These are phyloP conservation scores for Suillus fuscotomentosus DNA, from an alignment of 768 basidiomycete species.

Conservation along the genomic window DNA sequence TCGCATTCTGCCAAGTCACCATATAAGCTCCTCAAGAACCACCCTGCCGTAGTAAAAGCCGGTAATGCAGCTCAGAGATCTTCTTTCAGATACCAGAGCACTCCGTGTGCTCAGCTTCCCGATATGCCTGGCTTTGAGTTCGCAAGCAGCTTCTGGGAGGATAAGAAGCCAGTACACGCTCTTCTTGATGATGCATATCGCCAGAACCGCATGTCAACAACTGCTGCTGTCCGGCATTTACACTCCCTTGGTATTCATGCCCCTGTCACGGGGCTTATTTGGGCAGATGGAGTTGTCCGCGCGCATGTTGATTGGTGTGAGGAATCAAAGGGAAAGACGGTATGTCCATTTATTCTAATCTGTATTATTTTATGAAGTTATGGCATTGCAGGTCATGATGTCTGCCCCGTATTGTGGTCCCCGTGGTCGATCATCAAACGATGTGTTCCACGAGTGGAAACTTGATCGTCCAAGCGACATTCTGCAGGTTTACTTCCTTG, in stretches of 20 bases:
- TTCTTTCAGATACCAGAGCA: slow-evolving; percentile 52
- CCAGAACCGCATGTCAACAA: slow-evolving; percentile 57
- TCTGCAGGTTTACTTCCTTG: slow-evolving; percentile 47
- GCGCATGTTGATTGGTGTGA: slow-evolving; percentile 58
- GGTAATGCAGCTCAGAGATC: slow-evolving; percentile 40
- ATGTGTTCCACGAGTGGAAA: slow-evolving; percentile 49
- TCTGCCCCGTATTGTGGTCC: slow-evolving; percentile 46
- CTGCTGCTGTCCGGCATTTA: slow-evolving; percentile 48
- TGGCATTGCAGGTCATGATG: slow-evolving; percentile 37
- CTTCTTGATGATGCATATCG: slow-evolving; percentile 53
- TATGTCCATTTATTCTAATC: slow-evolving; percentile 22
- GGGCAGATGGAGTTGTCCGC: slow-evolving; percentile 49
- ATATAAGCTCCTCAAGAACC: slow-evolving; percentile 45
- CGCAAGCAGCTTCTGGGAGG: slow-evolving; percentile 54
- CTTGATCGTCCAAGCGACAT: slow-evolving; percentile 45
- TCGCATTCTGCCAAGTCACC: slow-evolving; percentile 44
- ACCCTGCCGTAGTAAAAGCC: slow-evolving; percentile 32
- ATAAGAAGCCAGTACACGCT: slow-evolving; percentile 54
- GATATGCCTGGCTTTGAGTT: slow-evolving; percentile 51
- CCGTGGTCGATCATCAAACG: slow-evolving; percentile 15
- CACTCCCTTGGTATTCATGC: slow-evolving; percentile 43
- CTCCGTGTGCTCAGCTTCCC: slow-evolving; percentile 46
- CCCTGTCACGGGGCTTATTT: slow-evolving; percentile 54
- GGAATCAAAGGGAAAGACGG: slow-evolving; percentile 32
- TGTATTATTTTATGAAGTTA: background rate